phyloP scores from a whole-genome alignment of 345 rosid genomes.

The Iberis pinnata region DNA sequence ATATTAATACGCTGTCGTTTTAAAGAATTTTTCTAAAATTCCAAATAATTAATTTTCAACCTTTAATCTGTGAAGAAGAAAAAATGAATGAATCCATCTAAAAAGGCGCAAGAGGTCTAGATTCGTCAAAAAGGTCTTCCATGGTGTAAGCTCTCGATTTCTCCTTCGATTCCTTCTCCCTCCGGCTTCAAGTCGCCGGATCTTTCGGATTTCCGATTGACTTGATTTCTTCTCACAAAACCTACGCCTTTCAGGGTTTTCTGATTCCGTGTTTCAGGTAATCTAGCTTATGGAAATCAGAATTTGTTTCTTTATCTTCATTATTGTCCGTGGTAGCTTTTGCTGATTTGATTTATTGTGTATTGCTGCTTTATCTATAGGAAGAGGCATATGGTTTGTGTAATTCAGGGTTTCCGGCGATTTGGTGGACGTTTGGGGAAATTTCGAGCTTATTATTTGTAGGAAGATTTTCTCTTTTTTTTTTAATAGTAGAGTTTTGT shows the following conservation, averaged over 20 bases:
- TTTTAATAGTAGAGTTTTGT: too few species aligned
- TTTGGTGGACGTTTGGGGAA: constrained; percentile 31
- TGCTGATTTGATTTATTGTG: neutral
- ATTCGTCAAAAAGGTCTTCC: constrained; percentile 29
- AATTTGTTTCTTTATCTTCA: neutral
- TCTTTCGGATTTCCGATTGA: constrained; percentile 24
- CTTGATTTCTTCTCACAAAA: too few species aligned
- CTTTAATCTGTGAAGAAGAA: neutral
- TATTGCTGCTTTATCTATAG: constrained; percentile 23
- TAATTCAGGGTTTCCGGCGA: constrained; percentile 47
- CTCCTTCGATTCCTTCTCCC: constrained; percentile 19
- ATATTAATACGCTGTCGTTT: too few species aligned
- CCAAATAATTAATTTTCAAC: constrained; percentile 8
- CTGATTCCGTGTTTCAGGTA: constrained; percentile 27
- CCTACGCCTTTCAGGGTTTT: too few species aligned
- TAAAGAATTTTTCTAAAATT: neutral
- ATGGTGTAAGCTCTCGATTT: constrained; percentile 24
- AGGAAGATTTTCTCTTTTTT: too few species aligned
- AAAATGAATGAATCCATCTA: constrained; percentile 4
- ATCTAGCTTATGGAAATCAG: constrained; percentile 1
- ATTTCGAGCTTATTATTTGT: constrained; percentile 19
- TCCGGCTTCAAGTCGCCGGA: constrained; percentile 35
- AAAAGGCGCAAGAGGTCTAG: constrained; percentile 27
- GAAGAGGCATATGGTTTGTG: constrained; percentile 32
- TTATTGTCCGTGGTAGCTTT: neutral